Percentiles rank a stretch among this genome's conserved stretches.
phyloP scores from a whole-genome alignment of 1,139 yeast species.

The Kodamaea derodonti region DNA sequence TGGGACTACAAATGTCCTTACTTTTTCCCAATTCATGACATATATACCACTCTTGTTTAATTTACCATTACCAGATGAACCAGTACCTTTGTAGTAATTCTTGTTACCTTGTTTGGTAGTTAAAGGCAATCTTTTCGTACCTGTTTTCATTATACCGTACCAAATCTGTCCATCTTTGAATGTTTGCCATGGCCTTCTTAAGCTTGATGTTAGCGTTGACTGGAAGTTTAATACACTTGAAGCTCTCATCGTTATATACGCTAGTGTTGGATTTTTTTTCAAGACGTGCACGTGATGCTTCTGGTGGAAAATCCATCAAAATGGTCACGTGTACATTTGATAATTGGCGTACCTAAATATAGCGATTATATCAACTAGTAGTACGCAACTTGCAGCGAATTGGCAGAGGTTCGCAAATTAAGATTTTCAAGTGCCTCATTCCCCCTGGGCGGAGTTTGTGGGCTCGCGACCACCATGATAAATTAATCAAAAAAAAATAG shows the following conservation, averaged over 20 bases:
- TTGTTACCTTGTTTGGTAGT: constrained; percentile 95
- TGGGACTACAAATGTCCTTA: constrained; percentile 89
- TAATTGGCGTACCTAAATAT: no score
- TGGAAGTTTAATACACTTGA: constrained; percentile 50
- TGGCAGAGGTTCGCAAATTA: no score
- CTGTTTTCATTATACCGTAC: constrained; percentile 73
- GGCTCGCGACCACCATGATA: no score
- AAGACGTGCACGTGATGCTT: no score
- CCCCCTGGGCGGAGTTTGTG: no score
- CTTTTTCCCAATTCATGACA: constrained; percentile 77
- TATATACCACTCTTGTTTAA: constrained; percentile 74
- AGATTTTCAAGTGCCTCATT: no score
- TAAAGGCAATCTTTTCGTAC: constrained; percentile 80
- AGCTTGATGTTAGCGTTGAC: constrained; percentile 44
- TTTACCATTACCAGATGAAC: constrained; percentile 89
- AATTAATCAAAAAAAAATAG: no score
- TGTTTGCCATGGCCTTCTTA: constrained; percentile 88
- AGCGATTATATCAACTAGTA: no score
- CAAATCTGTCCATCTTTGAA: constrained; percentile 79
- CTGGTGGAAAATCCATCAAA: no score
- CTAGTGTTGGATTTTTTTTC: background rate
- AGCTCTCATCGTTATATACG: constrained; percentile 60
- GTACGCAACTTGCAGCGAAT: no score
- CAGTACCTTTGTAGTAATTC: constrained; percentile 91
- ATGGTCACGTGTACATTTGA: no score